Conservation (phyloP, 208 protist species). For the Phytomonas sp. region DNA sequence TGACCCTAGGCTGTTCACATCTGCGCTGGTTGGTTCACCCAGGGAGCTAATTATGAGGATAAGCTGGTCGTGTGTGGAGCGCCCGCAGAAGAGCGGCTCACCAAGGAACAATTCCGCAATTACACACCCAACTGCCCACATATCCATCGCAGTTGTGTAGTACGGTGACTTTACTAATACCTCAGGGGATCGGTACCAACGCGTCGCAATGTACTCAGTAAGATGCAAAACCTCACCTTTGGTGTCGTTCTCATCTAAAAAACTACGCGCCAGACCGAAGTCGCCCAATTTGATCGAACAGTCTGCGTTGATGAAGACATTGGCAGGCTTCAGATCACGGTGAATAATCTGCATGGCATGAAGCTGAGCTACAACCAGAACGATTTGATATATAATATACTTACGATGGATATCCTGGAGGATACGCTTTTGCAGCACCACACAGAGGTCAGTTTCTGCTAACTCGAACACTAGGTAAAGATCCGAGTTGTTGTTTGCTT, state of each 20-base stretch:
- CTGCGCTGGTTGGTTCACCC: conserved; percentile 71
- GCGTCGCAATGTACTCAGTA: conserved; percentile 94
- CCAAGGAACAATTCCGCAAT: conserved; percentile 91
- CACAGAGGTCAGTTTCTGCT: conserved; percentile 90
- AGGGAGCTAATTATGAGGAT: conserved; percentile 88
- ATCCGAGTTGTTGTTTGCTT: conserved; percentile 94
- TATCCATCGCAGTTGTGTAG: conserved; percentile 97
- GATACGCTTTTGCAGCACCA: conserved; percentile 93
- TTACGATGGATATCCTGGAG: conserved; percentile 91
- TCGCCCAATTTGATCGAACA: conserved; percentile 94
- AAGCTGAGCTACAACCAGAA: conserved; percentile 92
- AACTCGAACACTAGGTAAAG: conserved; percentile 97
- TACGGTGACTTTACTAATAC: conserved; percentile 92
- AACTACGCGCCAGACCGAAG: conserved; percentile 96
- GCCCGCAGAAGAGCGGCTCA: conserved; percentile 92
- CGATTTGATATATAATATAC: conserved; percentile 94
- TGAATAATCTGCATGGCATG: conserved; percentile 87
- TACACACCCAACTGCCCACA: conserved; percentile 98
- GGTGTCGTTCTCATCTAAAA: conserved; percentile 26
- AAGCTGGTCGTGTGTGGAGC: conserved; percentile 95
- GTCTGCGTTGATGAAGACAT: conserved; percentile 90
- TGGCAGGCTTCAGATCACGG: conserved; percentile 91
- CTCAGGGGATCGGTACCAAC: conserved; percentile 98
- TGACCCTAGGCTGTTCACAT: conserved; percentile 87
- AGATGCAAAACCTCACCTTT: conserved; percentile 56